A percentile compares a stretch with the other conserved stretches of the same genome.
phyloP scores from a whole-genome alignment of 768 basidiomycete species.

The Chiua virens region DNA sequence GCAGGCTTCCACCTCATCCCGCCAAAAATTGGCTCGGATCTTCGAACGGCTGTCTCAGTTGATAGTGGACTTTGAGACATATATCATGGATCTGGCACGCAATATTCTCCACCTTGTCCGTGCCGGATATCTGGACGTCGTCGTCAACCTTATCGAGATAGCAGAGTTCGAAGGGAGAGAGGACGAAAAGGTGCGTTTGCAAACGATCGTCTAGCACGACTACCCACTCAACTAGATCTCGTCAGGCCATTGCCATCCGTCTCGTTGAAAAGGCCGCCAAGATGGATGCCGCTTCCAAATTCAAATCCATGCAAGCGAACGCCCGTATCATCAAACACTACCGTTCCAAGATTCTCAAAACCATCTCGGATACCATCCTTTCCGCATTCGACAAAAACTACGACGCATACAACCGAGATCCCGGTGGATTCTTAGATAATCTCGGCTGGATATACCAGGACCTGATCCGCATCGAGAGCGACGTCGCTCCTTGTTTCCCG shows the following conservation, averaged over 20 bases:
- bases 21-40: slow-evolving; percentile 68
- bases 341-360: slow-evolving; percentile 82
- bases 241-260: slow-evolving; percentile 86
- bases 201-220: background rate
- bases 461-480: slow-evolving; percentile 86
- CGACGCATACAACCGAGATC: too few species aligned
- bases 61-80: slow-evolving; percentile 83
- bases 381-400: slow-evolving; percentile 69
- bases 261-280: slow-evolving; percentile 95
- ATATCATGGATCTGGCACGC: slow-evolving; percentile 73
- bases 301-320: slow-evolving; percentile 90
- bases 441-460: slow-evolving; percentile 94
- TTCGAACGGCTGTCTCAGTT: slow-evolving; percentile 85
- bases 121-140: slow-evolving; percentile 77
- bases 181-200: slow-evolving; percentile 78
- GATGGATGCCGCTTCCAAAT: too few species aligned
- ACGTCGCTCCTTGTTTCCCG: slow-evolving; percentile 90
- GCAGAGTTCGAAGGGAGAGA: slow-evolving; percentile 90
- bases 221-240: background rate
- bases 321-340: slow-evolving; percentile 95
- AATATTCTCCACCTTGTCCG: slow-evolving; percentile 78
- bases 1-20: slow-evolving; percentile 65
- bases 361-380: slow-evolving; percentile 75
- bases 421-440: too few species aligned
- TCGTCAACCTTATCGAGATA: slow-evolving; percentile 91